These are phyloP conservation scores for Podospora appendiculata DNA, from an alignment of 495 filamentous ascomycete species.

Conservation along the genomic window DNA sequence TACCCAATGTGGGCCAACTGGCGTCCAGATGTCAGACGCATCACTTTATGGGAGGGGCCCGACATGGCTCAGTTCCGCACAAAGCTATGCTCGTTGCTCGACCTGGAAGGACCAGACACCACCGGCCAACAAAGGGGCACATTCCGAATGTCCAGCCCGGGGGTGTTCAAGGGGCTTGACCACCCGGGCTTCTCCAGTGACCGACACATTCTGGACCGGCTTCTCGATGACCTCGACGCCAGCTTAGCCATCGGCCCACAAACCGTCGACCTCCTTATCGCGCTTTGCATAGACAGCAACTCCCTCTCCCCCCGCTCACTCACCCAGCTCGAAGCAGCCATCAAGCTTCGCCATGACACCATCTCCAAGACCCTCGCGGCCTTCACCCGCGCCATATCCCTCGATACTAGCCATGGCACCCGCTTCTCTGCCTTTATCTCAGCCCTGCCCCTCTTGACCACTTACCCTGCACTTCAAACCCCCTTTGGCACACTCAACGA, in stretches of 20 bases:
- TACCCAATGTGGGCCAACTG: constrained; percentile 13
- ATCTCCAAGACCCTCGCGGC: neutral
- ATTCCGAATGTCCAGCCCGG: constrained; percentile 7
- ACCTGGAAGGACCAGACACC: constrained; percentile 11
- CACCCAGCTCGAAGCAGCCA: constrained; percentile 5
- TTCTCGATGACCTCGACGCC: constrained; percentile 6
- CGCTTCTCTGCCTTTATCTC: neutral
- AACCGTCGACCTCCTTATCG: constrained; percentile 3
- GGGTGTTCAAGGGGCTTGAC: neutral
- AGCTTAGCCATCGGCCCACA: constrained; percentile 1
- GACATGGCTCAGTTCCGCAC: neutral
- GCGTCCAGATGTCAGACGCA: constrained; percentile 4
- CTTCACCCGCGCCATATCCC: neutral
- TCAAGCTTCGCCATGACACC: neutral
- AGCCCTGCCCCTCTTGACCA: neutral
- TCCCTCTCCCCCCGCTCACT: neutral
- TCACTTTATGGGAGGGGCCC: constrained; percentile 5
- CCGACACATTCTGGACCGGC: constrained; percentile 5
- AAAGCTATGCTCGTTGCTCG: constrained; percentile 1
- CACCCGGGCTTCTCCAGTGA: neutral
- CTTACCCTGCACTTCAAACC: neutral
- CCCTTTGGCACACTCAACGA: neutral
- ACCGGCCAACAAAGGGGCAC: constrained; percentile 8
- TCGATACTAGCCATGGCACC: neutral
- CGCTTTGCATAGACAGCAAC: constrained; percentile 3